These are phyloP conservation scores for Coelastrella sp. DNA, from an alignment of 139 green algal genomes.

Conservation along the genomic window DNA sequence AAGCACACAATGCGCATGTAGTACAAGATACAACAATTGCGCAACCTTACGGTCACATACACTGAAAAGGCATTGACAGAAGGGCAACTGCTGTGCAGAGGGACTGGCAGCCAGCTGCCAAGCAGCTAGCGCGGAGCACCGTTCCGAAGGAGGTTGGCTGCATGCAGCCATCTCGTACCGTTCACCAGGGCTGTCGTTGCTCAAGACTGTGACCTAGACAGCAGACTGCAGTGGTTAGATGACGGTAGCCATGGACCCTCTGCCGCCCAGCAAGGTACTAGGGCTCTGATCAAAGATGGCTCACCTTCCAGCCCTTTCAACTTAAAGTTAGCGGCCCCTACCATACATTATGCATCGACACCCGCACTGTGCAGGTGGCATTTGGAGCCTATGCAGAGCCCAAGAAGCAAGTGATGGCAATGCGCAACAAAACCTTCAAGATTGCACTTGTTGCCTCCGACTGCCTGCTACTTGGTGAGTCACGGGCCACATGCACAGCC, in stretches of 20 bases:
- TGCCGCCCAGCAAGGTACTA: neutral
- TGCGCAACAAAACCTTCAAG: constrained; percentile 57
- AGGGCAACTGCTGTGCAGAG: neutral
- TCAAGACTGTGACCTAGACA: neutral
- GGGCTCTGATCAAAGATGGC: neutral
- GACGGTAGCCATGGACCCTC: neutral
- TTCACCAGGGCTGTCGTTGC: too few relatives aligned
- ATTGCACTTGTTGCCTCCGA: constrained; percentile 84
- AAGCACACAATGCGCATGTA: neutral
- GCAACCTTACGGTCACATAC: too few relatives aligned
- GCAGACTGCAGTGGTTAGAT: neutral
- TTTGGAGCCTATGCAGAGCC: constrained; percentile 67
- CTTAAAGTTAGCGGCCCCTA: too few relatives aligned
- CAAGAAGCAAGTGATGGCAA: neutral
- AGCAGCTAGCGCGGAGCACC: neutral
- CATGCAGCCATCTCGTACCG: too few relatives aligned
- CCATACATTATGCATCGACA: neutral
- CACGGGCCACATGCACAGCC: too few relatives aligned
- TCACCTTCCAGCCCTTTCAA: neutral
- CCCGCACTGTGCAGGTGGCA: constrained; percentile 1
- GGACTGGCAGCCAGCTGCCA: neutral
- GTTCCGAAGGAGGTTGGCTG: too few relatives aligned
- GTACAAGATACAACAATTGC: too few relatives aligned
- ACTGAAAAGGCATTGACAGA: too few relatives aligned
- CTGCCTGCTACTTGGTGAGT: constrained; percentile 85